Evolutionary conservation across 805 yeast species (phyloP).

Genomic region (Zygoascus biomembranicola): DNA sequence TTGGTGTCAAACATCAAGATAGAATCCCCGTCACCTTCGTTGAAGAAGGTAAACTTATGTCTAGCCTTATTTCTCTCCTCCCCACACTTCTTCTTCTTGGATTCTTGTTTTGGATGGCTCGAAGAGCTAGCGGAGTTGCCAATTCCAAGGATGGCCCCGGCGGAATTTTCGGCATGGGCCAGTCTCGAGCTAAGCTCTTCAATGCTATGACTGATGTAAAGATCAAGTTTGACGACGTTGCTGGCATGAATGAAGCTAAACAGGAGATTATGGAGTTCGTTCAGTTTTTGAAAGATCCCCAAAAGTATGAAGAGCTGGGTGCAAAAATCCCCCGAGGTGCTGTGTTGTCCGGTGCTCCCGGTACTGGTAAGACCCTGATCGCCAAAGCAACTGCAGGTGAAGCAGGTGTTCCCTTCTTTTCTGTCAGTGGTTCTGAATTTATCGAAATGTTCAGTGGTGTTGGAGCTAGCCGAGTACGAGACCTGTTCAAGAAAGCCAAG

Average conservation of each 20-base stretch:
- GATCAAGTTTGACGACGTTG: slow-evolving; percentile 79
- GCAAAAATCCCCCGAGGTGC: slow-evolving; percentile 97
- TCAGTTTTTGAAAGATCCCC: slow-evolving; percentile 75
- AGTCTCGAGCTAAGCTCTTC: slow-evolving; percentile 70
- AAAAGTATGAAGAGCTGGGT: slow-evolving; percentile 76
- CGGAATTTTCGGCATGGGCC: slow-evolving; percentile 70
- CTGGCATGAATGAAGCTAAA: slow-evolving; percentile 92
- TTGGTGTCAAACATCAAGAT: slow-evolving; percentile 58
- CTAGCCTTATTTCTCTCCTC: slow-evolving; percentile 57
- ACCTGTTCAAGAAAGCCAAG: slow-evolving; percentile 81
- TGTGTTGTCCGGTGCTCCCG: slow-evolving; percentile 89
- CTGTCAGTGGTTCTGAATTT: slow-evolving; percentile 90
- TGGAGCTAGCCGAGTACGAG: slow-evolving; percentile 92
- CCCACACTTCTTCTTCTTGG: slow-evolving; percentile 80
- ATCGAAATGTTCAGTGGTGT: slow-evolving; percentile 98
- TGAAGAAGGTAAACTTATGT: slow-evolving; percentile 57
- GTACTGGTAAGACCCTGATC: slow-evolving; percentile 89
- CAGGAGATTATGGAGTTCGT: slow-evolving; percentile 96
- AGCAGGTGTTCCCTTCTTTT: slow-evolving; percentile 87
- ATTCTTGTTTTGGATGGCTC: slow-evolving; percentile 61
- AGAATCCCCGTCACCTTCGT: slow-evolving; percentile 71
- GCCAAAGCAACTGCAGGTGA: slow-evolving; percentile 97
- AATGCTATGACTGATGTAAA: slow-evolving; percentile 79
- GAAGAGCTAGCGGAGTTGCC: slow-evolving; percentile 37
- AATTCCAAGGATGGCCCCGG: slow-evolving; percentile 45